Evolutionary conservation across 2,329 filamentous ascomycete genomes (phyloP), one percentile per base, ranked within the genome.

Genomic region (Fusarium sp.): DNA sequence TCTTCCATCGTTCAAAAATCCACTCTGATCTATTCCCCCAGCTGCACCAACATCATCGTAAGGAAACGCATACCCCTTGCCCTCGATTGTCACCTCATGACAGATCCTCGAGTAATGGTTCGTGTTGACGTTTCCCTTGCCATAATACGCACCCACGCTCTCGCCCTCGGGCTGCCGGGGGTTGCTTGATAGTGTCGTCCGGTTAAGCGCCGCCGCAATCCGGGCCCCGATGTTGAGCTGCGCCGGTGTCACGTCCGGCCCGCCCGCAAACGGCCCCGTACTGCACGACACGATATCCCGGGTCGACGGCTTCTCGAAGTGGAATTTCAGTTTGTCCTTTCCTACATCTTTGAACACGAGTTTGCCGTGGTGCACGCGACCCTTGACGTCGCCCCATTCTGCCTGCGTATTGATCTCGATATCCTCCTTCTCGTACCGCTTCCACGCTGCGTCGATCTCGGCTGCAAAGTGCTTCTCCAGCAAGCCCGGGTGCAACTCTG

Each of bases 161-260:
- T 86, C 85, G 49, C 81, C 80, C 54, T 85, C 81, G 15, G 86
- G 88, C 78, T 86, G 88, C 67, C 73, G 70, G n/a, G 75, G 52
- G 69, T 85, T 79, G 20, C 77, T 73, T 48, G 91, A 77, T 62
- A 96, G 78, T 12, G 90, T 94, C 32, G 86, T 89, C 21, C 92
- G 85, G 78, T 94, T 93, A 72, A 95, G 87, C 1, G 90, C 91
- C 2, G 92, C 92, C 0, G 90, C 86, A 15, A 96, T 79, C n/a
- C 92, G 84, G 0, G 93, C 91, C 10, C 89, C 89, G 56, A 94
- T 85, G 39, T 89, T 88, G 61, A 86, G 85, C 74, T 84, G 82
- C 72, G 83, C 78, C 48, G 79, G 79, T 4, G 77, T 73, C 54
- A 82, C 80, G 36, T 77, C 77, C 7, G 79, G 70, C 9, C 66